Percentiles rank a stretch among this genome's conserved stretches.
Evolutionary conservation across 257 asterid genomes (phyloP).

Genomic region (Solanum chmielewskii): DNA sequence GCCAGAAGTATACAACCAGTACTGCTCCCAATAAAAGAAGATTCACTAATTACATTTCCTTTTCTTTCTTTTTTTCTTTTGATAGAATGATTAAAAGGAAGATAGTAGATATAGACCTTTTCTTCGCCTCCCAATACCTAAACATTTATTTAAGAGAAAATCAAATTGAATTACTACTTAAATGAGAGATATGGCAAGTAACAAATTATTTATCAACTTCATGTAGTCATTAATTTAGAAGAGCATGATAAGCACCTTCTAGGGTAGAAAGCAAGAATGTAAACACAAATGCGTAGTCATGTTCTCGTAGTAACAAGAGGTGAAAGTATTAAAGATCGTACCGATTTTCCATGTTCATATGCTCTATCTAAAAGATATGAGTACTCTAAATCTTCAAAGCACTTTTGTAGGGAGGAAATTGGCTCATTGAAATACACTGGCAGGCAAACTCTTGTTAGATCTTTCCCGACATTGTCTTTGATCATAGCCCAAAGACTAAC

Average conservation of each 20-base stretch:
- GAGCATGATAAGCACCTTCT: background rate
- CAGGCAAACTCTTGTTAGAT: slow-evolving; percentile 79
- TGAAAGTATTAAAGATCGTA: slow-evolving; percentile 19
- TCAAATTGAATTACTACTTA: background rate
- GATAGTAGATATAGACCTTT: background rate
- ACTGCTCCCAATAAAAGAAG: background rate
- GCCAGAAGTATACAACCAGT: background rate
- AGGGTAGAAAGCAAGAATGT: background rate
- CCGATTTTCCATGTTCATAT: slow-evolving; percentile 83
- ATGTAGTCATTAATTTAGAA: background rate
- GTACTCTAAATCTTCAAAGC: slow-evolving; percentile 88
- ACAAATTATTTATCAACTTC: background rate
- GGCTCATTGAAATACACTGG: slow-evolving; percentile 97
- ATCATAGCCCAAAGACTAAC: slow-evolving; percentile 95
- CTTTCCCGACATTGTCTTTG: slow-evolving; percentile 95
- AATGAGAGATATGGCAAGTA: background rate
- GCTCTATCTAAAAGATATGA: slow-evolving; percentile 85
- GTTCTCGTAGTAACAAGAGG: background rate
- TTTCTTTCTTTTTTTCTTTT: background rate
- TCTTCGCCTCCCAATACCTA: background rate
- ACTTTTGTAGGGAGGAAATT: slow-evolving; percentile 74
- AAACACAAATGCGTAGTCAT: background rate
- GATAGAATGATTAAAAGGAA: background rate
- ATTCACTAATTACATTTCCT: background rate
- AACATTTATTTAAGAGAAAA: background rate